Conservation (phyloP, 2,329 filamentous ascomycete genomes). For the Pseudogymnoascus sp. region DNA sequence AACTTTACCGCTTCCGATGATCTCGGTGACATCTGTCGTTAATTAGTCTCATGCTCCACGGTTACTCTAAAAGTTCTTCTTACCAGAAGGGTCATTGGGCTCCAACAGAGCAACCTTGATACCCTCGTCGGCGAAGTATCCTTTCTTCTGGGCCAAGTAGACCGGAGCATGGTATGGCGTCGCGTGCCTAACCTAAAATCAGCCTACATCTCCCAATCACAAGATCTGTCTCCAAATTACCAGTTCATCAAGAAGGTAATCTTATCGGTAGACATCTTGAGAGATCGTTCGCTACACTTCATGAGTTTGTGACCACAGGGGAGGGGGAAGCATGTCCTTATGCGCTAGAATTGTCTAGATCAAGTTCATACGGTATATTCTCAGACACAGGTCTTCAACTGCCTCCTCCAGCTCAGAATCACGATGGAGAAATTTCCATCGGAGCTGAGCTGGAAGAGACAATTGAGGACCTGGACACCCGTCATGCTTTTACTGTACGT, state of each 20-base stretch:
- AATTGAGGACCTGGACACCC: conserved; percentile 26
- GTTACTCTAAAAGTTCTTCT: too few relatives aligned
- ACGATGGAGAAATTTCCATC: conserved; percentile 3
- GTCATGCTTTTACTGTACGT: conserved; percentile 35
- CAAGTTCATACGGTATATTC: conserved; percentile 76
- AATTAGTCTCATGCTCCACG: not conserved
- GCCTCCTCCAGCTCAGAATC: conserved; percentile 17
- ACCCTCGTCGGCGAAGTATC: conserved; percentile 66
- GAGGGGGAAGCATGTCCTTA: conserved; percentile 65
- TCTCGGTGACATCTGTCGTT: conserved; percentile 63
- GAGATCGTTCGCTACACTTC: conserved; percentile 30
- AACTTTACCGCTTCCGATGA: conserved; percentile 67
- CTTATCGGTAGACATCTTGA: conserved; percentile 68
- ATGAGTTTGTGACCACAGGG: conserved; percentile 37
- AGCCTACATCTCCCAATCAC: conserved; percentile 12
- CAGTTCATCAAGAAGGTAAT: conserved; percentile 80
- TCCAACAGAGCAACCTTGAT: conserved; percentile 71
- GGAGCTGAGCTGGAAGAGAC: conserved; percentile 14
- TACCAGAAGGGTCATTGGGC: conserved; percentile 67
- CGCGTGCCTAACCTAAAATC: conserved; percentile 55
- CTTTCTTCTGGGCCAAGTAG: conserved; percentile 68
- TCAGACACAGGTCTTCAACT: conserved; percentile 47
- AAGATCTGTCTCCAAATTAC: conserved; percentile 36
- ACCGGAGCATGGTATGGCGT: conserved; percentile 74
- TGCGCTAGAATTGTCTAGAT: conserved; percentile 80